Conservation (phyloP, 139 green algal genomes). For the Chlamydomonas urium region DNA sequence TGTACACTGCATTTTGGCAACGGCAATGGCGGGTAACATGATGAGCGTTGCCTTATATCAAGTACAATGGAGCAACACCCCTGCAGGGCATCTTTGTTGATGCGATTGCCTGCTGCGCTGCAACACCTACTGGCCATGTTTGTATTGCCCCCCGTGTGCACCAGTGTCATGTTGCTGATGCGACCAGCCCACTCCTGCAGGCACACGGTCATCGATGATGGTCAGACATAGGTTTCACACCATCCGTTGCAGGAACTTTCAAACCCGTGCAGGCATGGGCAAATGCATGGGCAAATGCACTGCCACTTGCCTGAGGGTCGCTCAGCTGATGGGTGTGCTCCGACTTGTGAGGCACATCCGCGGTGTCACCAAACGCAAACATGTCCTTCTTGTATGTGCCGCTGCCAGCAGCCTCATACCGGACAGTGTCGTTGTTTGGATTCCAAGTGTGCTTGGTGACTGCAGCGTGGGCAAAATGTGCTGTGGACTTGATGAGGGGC, state of each 20-base stretch:
- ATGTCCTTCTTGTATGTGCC: conserved; percentile 7
- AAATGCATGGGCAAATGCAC: no score
- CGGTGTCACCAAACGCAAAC: background rate
- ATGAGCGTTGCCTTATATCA: background rate
- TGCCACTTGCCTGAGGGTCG: background rate
- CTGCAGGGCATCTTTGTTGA: background rate
- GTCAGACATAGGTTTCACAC: background rate
- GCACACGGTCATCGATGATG: background rate
- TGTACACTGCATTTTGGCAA: conserved; percentile 10
- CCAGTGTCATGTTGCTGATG: conserved; percentile 23
- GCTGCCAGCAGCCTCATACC: background rate
- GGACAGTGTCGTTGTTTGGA: background rate
- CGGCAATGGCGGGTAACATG: background rate
- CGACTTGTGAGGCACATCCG: conserved; percentile 2
- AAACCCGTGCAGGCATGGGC: background rate
- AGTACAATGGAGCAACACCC: background rate
- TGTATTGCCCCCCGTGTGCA: conserved; percentile 26
- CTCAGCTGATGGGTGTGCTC: conserved; percentile 1
- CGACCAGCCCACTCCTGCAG: conserved; percentile 26
- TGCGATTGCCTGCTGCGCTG: background rate
- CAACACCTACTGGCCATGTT: conserved; percentile 20
- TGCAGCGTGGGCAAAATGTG: background rate
- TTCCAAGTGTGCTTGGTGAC: conserved; percentile 11
- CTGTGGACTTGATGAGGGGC: background rate
- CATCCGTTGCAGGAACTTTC: background rate